Base-by-base conservation (phyloP, 768 basidiomycete species). In the Tylopilus sp. region DNA sequence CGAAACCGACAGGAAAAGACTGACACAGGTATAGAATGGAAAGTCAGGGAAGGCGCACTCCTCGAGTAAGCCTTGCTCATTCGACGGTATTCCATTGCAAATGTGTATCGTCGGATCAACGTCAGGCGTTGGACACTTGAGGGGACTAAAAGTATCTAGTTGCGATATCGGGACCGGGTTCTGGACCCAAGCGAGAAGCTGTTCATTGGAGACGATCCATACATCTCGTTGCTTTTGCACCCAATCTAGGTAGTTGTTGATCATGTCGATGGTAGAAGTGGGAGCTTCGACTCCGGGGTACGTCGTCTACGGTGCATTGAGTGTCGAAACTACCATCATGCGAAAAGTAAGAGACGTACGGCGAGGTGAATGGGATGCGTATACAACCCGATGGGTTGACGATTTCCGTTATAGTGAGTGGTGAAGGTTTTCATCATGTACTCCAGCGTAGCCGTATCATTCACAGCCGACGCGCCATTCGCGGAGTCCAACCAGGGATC, bases 221-320 rank as follows among this genome's bases (percentile, higher is more conserved):
- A 50, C 47, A 18, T 51, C 38, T 17, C 18, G 38, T 30, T 31
- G 38, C 1, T 30, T 47, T 38, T 39, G 50, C 30, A 51, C 9
- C 50, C 47, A 51, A 31, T 51, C 38, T 38, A 31, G 12, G 22
- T 40, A 40, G n/a, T 3, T 9, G 17, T 50, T 31, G 10, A 51
- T 51, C 39, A n/a, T 40, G 20, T 51, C n/a, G 48, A 51, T 50
- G 18, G 50, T 39, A 2, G 38, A 40, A 22, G 3, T 30, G 10
- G 50, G 21, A 22, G 28, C 13, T 17, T 51, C 18, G 15, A 51
- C 36, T 21, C 47, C 47, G 15, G 36, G 47, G 22, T 51, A 50
- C 21, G 50, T 51, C 28, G 38, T 39, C 38, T 39, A 20, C 20
- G 12, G 38, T 11, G 8, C 38, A 21, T 5, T 21, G n/a, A n/a